Base-by-base conservation (phyloP, 306 rosid genomes). In the Delonix regia region DNA sequence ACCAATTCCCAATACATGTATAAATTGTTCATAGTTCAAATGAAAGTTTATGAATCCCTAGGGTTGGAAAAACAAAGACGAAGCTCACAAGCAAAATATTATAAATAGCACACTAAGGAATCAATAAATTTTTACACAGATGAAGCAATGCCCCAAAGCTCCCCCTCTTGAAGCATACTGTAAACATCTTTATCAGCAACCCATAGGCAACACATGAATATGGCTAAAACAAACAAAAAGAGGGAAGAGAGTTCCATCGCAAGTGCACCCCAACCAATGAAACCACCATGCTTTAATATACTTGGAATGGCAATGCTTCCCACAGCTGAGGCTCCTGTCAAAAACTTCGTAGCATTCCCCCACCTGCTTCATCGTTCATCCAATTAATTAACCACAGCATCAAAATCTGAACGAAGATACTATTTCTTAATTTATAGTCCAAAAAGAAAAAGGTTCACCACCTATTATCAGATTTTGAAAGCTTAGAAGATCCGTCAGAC, bases 221-320 rank as follows among this genome's bases (percentile, higher is more conserved):
- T 82, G 61, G 97, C 78, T 2, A 90, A 78, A 59, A 83, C 84
- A 55, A 94, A 90, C 75, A 94, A 78, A 38, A 88, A 85, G 82
- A 88, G 89, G 65, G 98, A 94, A 0, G 97, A 87, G 51, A 94
- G 89, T 80, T 83, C 96, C 98, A 94, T 85, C 53, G 87, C 88
- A 82, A 94, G 74, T 47, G 98, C 97, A 60, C 96, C 98, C 96
- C 94, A 94, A 44, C 98, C 78, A 1, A 94, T 94, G 47, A 90
- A 90, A 45, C 97, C 97, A 8, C 94, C 91, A 71, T 91, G 98
- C 84, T 78, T 90, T 65, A 94, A 82, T 82, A 94, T 90, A 63
- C 82, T 78, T 9, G 98, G 98, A 76, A 94, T 91, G 28, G 98
- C 98, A 83, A 94, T 83, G 78, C 98, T 91, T 84, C 98, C 98